Evolutionary conservation across 129 eudicot genomes (phyloP), one percentile per base, ranked within the genome.

Genomic region (Lonicera japonica): DNA sequence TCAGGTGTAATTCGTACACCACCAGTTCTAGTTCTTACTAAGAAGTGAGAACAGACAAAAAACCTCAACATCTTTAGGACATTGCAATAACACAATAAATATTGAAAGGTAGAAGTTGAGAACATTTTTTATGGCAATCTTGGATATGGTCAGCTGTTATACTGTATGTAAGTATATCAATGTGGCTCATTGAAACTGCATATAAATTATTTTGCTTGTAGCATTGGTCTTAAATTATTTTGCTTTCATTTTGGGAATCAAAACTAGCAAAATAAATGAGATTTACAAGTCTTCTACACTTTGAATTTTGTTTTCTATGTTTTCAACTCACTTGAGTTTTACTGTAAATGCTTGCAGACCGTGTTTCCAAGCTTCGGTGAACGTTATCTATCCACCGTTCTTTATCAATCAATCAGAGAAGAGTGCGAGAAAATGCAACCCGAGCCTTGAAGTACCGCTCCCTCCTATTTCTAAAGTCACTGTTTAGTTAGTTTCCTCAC

Each of bases 351-450:
- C 18, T 50, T 73, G 76, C 84, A 86, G 95, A 88, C 82, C 74
- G 88, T 86, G 60, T 86, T 86, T 60, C 95, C 95, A 3, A 86
- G 95, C 76, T 86, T 82, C 60, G 95, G 95, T 8, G 95, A 86
- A 74, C 89, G 95, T 20, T 86, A 86, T 62, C 67, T 86, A 23
- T 86, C 95, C 21, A 65, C 95, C 0, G 70, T 79, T 52, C 83
- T 86, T 60, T 86, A 79, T 69, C 86, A 86, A 75, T 86, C 95
- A 2, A 82, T 86, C 54, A 77, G 89, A 11, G 95, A 86, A 55
- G 95, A 86, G 64, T 77, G 86, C 0, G 89, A 79, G 73, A 63
- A 79, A 15, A 79, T 86, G 95, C 79, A 82, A 67, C 77, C 84
- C 3, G 80, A 61, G 70, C 22, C 59, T 8, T 74, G 78, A 76